Evolutionary conservation across 306 rosid genomes (phyloP), one percentile per base, ranked within the genome.

Genomic region (Acacia crassicarpa): DNA sequence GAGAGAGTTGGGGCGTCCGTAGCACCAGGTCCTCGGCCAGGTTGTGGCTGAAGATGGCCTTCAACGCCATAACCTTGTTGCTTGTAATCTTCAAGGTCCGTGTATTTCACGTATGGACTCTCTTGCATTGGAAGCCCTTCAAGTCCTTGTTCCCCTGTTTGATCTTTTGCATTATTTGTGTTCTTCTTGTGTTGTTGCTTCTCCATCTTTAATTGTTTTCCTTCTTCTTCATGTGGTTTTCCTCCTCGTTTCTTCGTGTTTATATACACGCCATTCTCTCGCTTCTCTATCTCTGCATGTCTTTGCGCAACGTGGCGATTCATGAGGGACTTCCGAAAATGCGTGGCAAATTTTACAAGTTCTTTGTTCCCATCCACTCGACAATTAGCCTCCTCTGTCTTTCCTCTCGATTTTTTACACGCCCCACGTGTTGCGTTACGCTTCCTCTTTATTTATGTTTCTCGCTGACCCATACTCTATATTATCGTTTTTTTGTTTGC

Each of bases 1-100:
- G 98, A 93, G 2, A 78, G 83, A 30, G 99, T 92, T 1, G 98
- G 99, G 51, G 83, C 98, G 12, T 93, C 99, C 7, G 97, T 91
- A 35, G 91, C 76, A 3, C 94, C 96, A 46, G 92, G 86, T 1
- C 94, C 92, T 20, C 97, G 97, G 77, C 94, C 92, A 43, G 67
- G 62, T 74, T 83, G 74, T 0, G 95, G 94, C 56, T 95, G 9
- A 12, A 80, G 86, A 45, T 95, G 99, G 67, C 97, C 99, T 54
- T 95, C 82, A 0, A 91, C 79, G 0, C 99, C 99, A 22, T 95
- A 95, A 1, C 86, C 98, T 44, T 86, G 88, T 12, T 38, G 75
- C 90, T 95, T 93, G 82, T 93, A 95, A 25, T 95, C 99, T 71
- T 95, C 98, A 82, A 91, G n/a, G 59, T 87, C 89, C 51, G 87